Base-by-base conservation (phyloP, 257 asterid genomes). In the Eustoma russellianum region DNA sequence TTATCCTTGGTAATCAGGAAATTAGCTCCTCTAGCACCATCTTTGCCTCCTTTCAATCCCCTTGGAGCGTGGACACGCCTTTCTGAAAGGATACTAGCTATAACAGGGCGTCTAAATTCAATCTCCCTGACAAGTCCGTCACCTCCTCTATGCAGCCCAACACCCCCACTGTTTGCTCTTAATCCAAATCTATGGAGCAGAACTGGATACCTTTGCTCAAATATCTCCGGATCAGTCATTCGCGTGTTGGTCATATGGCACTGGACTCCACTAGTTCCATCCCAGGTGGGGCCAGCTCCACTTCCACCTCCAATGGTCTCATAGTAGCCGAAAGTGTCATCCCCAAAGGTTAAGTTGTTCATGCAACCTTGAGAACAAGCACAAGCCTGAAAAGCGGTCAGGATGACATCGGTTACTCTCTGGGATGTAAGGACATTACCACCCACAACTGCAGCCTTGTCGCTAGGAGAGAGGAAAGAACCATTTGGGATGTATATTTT, bases 171-270 rank as follows among this genome's bases (percentile, higher is more conserved):
- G 19, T 67, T 59, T 81, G 83, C 86, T 66, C 96, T 67, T 40
- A 87, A 64, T 46, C 93, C 96, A 12, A 84, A 91, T 66, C 71
- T 77, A 52, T 76, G 98, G 30, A 91, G 59, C 11, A 91, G 3
- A 72, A 87, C 95, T 0, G 96, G 98, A 70, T 91, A 91, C 41
- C 98, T 77, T 72, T 91, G 96, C 79, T 87, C 95, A 56, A 87
- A 87, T 24, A 91, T 91, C 80, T 91, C 96, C 0, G 98, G 98
- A 63, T 91, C 98, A 4, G 96, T 91, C 95, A 91, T 91, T 10
- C 98, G 94, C 14, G 98, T 86, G 57, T 91, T 91, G 3, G 98
- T 91, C 98, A 91, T 91, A 74, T 91, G 98, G 78, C 98, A 86
- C 72, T 91, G 98, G 73, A 87, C 95, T 28, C 95, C 96, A 54